Conservation (phyloP, 2,329 filamentous ascomycete species). For the Verticillium nubilum region DNA sequence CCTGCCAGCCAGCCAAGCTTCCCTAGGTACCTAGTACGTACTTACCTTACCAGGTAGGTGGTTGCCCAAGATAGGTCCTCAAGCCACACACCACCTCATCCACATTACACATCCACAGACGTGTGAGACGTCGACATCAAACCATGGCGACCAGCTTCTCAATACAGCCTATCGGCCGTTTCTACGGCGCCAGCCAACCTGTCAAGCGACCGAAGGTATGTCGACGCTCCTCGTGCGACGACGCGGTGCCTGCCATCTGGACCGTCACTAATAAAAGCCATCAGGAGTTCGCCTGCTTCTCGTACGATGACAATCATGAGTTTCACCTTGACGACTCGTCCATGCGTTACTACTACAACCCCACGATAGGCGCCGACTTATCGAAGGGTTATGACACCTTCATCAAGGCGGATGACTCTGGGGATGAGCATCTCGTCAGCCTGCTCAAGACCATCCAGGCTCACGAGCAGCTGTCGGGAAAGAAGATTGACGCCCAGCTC, state of each 20-base stretch:
- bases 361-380: constrained; percentile 64
- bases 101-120: too few relatives aligned
- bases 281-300: constrained; percentile 88
- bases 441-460: constrained; percentile 70
- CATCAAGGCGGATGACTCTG: constrained; percentile 71
- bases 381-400: constrained; percentile 79
- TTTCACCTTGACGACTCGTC: constrained; percentile 74
- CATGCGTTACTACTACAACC: constrained; percentile 83
- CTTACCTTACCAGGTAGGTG: too few relatives aligned
- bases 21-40: too few relatives aligned
- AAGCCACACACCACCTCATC: too few relatives aligned
- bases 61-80: too few relatives aligned
- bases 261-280: not conserved
- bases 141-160: constrained; percentile 38
- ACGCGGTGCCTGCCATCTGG: too few relatives aligned
- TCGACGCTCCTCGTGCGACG: not conserved
- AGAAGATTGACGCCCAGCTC: constrained; percentile 68
- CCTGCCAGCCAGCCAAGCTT: too few relatives aligned
- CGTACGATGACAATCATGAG: constrained; percentile 78
- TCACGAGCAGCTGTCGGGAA: constrained; percentile 63
- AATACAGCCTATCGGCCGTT: constrained; percentile 65
- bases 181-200: constrained; percentile 60
- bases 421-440: constrained; percentile 84
- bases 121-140: not conserved
- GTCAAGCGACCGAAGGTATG: constrained; percentile 70